A percentile compares a stretch with the other conserved stretches of the same genome.
These are phyloP conservation scores for Xanthoconium stramineum DNA, from an alignment of 768 basidiomycete species.

Conservation along the genomic window DNA sequence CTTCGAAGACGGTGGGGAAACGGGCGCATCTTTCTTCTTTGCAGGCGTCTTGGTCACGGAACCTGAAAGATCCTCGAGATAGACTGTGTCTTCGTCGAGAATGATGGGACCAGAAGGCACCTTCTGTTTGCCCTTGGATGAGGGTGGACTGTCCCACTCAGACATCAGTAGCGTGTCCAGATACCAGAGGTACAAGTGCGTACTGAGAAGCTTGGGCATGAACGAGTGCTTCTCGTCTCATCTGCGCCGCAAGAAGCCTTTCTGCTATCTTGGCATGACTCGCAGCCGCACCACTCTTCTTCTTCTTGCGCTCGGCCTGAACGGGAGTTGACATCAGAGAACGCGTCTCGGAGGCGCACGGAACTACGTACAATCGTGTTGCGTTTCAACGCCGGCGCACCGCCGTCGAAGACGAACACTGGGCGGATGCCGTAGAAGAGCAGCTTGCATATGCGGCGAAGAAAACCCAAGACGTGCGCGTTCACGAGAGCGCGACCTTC, in stretches of 20 bases:
- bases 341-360: background rate
- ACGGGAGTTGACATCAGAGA: constrained; percentile 6
- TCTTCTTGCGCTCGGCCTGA: constrained; percentile 82
- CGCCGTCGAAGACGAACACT: constrained; percentile 98
- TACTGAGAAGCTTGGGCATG: constrained; percentile 48
- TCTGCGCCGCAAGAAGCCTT: constrained; percentile 86
- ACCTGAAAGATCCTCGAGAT: constrained; percentile 80
- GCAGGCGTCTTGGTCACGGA: constrained; percentile 52
- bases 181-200: constrained; percentile 15
- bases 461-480: constrained; percentile 89
- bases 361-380: constrained; percentile 70
- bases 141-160: constrained; percentile 16
- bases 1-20: constrained; percentile 47
- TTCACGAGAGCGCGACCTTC: constrained; percentile 88
- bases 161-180: background rate
- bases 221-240: constrained; percentile 84
- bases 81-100: constrained; percentile 74
- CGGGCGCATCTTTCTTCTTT: constrained; percentile 22
- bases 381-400: constrained; percentile 87
- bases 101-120: constrained; percentile 43
- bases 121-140: constrained; percentile 45
- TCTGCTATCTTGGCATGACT: constrained; percentile 89
- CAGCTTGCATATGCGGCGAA: constrained; percentile 89
- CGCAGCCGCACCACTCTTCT: constrained; percentile 86
- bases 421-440: constrained; percentile 97